A percentile compares a stretch with the other conserved stretches of the same genome.
These are phyloP conservation scores for Arachnopeziza araneosa DNA, from an alignment of 2,329 filamentous ascomycete genomes.

Conservation along the genomic window DNA sequence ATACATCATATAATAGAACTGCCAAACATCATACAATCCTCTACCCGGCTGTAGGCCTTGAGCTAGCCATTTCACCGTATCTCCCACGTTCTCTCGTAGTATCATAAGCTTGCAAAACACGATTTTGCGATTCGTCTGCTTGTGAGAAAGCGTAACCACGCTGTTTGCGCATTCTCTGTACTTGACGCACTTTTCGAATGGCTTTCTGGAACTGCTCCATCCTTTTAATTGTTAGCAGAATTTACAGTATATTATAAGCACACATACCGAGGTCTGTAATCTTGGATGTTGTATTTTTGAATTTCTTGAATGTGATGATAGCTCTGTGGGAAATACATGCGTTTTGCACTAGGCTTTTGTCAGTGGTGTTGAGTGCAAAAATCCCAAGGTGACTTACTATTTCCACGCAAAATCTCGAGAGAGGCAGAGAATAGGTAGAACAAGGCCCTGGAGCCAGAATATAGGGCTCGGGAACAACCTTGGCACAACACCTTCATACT, in stretches of 20 bases:
- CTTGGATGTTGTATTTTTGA: slow-evolving; percentile 99
- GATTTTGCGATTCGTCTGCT: slow-evolving; percentile 91
- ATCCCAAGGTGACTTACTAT: slow-evolving; percentile 48
- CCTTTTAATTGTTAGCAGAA: slow-evolving; percentile 40
- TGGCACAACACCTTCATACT: slow-evolving; percentile 81
- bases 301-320: slow-evolving; percentile 99
- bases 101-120: slow-evolving; percentile 95
- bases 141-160: slow-evolving; percentile 97
- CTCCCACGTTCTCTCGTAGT: slow-evolving; percentile 86
- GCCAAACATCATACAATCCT: slow-evolving; percentile 1
- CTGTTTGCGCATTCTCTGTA: slow-evolving; percentile 98
- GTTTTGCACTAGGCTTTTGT: slow-evolving; percentile 53
- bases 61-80: slow-evolving; percentile 83
- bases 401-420: slow-evolving; percentile 93
- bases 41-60: slow-evolving; percentile 4
- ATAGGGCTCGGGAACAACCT: slow-evolving; percentile 72
- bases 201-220: slow-evolving; percentile 99
- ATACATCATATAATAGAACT: not conserved
- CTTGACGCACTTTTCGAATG: slow-evolving; percentile 95
- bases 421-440: slow-evolving; percentile 75
- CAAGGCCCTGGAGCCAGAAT: slow-evolving; percentile 87
- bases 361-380: slow-evolving; percentile 8
- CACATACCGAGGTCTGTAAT: slow-evolving; percentile 85
- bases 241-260: slow-evolving; percentile 27
- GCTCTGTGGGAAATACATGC: slow-evolving; percentile 93